Conservation (phyloP, 2,329 filamentous ascomycete species). For the Juglanconis sp. region DNA sequence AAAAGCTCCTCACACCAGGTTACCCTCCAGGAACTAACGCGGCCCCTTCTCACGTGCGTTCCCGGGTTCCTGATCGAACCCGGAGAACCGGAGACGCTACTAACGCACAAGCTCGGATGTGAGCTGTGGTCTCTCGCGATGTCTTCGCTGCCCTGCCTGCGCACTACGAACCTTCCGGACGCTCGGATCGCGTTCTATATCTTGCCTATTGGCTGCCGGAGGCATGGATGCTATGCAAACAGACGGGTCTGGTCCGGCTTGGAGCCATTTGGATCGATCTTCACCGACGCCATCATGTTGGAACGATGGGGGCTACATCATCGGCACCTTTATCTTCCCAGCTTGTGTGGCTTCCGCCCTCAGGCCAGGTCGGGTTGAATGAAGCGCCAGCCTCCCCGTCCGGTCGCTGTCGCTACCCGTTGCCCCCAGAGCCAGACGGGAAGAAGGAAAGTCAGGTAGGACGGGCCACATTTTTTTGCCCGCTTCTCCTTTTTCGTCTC, state of each 20-base stretch:
- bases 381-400: background rate
- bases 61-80: too few species aligned
- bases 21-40: too few species aligned
- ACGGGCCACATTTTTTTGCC: conserved; percentile 1
- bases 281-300: background rate
- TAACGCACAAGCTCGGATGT: conserved; percentile 1
- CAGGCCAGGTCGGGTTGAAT: background rate
- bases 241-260: background rate
- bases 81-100: too few species aligned
- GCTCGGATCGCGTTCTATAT: conserved; percentile 1
- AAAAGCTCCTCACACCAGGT: background rate
- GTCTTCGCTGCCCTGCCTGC: background rate
- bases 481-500: conserved; percentile 1
- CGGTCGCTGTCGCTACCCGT: conserved; percentile 10
- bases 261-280: conserved; percentile 2
- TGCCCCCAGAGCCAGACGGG: conserved; percentile 4
- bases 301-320: conserved; percentile 3
- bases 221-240: background rate
- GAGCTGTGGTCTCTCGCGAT: background rate
- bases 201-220: conserved; percentile 12
- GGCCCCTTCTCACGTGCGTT: background rate
- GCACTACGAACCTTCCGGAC: background rate
- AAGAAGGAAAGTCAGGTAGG: conserved; percentile 11
- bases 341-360: background rate
- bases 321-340: background rate